Conservation (phyloP, 768 basidiomycete species). For the Boletus bicolor region DNA sequence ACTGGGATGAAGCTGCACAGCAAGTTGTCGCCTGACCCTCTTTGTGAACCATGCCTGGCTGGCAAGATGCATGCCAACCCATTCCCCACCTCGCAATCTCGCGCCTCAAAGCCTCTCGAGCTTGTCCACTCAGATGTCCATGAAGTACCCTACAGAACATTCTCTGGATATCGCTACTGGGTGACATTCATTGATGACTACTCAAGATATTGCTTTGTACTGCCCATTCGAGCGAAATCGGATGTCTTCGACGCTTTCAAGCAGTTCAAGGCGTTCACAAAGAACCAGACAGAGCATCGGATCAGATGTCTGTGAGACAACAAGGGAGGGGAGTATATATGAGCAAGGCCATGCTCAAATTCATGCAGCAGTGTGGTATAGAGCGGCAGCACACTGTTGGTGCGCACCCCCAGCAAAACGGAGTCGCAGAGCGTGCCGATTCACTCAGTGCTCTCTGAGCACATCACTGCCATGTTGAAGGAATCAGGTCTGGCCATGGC, state of each 20-base stretch:
- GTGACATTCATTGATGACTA: slow-evolving; percentile 11
- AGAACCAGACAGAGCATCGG: slow-evolving; percentile 20
- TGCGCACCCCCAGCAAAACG: slow-evolving; percentile 1
- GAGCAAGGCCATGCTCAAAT: slow-evolving; percentile 22
- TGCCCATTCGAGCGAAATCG: slow-evolving; percentile 20
- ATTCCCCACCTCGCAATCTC: slow-evolving; percentile 1
- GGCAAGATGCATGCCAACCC: slow-evolving; percentile 23
- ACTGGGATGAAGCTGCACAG: neutral
- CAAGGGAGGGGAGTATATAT: slow-evolving; percentile 31
- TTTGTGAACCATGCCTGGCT: slow-evolving; percentile 4
- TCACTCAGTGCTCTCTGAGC: neutral
- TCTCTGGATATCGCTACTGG: slow-evolving; percentile 8
- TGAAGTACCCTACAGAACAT: neutral
- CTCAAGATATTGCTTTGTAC: slow-evolving; percentile 15
- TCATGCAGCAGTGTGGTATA: slow-evolving; percentile 7
- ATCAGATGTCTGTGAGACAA: slow-evolving; percentile 25
- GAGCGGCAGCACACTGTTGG: slow-evolving; percentile 3
- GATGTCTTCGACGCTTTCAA: slow-evolving; percentile 26
- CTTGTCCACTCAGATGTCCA: slow-evolving; percentile 23
- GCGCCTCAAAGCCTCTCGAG: neutral
- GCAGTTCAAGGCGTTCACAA: slow-evolving; percentile 28
- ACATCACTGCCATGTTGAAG: slow-evolving; percentile 20
- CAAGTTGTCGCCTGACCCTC: neutral
- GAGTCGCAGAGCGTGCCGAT: neutral
- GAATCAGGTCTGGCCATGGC: neutral